Evolutionary conservation across 139 green algal species (phyloP).

Genomic region (Astrephomene gubernaculifera): DNA sequence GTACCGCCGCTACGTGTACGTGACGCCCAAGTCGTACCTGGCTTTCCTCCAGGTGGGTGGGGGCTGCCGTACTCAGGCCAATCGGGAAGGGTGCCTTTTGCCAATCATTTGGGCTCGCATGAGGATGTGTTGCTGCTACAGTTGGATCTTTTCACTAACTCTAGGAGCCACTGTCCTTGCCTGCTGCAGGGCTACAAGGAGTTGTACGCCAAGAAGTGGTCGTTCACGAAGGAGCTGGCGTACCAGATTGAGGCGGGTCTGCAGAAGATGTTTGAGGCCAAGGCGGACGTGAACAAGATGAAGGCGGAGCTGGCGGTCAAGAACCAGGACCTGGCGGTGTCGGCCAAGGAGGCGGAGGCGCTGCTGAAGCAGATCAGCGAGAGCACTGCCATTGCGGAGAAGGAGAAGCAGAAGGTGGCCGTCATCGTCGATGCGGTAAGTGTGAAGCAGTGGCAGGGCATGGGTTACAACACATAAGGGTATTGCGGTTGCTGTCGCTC

Average conservation of each 20-base stretch:
- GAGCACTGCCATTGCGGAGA: conserved; percentile 91
- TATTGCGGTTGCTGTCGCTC: too few species aligned
- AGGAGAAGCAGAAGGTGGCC: conserved; percentile 88
- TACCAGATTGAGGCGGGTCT: conserved; percentile 83
- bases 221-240: conserved; percentile 70
- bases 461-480: too few species aligned
- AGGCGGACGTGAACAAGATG: conserved; percentile 92
- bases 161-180: neutral
- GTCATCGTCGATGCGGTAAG: conserved; percentile 85
- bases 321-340: conserved; percentile 89
- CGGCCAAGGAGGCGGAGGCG: conserved; percentile 84
- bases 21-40: conserved; percentile 95
- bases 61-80: neutral
- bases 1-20: conserved; percentile 91
- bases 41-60: conserved; percentile 81
- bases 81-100: too few species aligned
- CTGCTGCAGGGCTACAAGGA: conserved; percentile 85
- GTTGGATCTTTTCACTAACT: neutral
- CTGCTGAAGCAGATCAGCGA: conserved; percentile 93
- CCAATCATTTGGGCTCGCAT: too few species aligned
- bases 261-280: conserved; percentile 95
- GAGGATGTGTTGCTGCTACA: too few species aligned
- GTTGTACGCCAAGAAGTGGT: conserved; percentile 89
- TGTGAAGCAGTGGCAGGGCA: neutral
- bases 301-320: conserved; percentile 93